Base-by-base conservation (phyloP, 805 yeast species). In the Hanseniaspora clermontiae region DNA sequence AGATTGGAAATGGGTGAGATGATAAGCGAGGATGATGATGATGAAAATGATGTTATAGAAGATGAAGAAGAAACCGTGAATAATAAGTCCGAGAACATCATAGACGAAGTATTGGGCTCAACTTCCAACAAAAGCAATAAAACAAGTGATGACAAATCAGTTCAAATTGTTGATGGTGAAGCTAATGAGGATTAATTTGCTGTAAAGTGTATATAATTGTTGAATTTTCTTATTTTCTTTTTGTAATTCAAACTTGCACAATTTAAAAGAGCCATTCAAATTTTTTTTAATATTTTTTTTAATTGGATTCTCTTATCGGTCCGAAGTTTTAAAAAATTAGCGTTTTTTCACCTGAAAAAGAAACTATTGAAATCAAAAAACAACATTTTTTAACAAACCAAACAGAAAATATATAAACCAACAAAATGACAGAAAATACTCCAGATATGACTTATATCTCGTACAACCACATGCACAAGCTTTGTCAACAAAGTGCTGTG, bases 401-500 rank as follows among this genome's bases (percentile, higher is more conserved):
- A 24, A 24, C 27, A 24, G 27, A 24, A 24, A 24, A 24, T 24
- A 24, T 5, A 24, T 24, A 24, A 4, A 24, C 3, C 27, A 24
- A 24, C 27, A 24, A 24, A 24, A 24, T 70, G 74, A 61, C 68
- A 6, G 55, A 45, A 10, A 1, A 2, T 24, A 65, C 59, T 24
- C 60, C 63, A 19, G 76, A 77, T 39, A 80, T 78, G 64, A 64
- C 74, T 51, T 84, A 80, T 70, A 81, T 87, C 61, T 81, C 90
- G 20, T 87, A 87, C 76, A 83, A 87, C 72, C 77, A 81, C 65
- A 81, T 87, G 58, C 95, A 87, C 74, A 87, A 87, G 73, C 75
- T 84, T 59, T 87, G 95, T 68, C 87, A 84, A 70, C 76, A 78
- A 65, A 74, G 80, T 14, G 86, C 87, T 11, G 74, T 67, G 40